Base-by-base conservation (phyloP, 2,329 filamentous ascomycete genomes). In the Diaporthe sp. region DNA sequence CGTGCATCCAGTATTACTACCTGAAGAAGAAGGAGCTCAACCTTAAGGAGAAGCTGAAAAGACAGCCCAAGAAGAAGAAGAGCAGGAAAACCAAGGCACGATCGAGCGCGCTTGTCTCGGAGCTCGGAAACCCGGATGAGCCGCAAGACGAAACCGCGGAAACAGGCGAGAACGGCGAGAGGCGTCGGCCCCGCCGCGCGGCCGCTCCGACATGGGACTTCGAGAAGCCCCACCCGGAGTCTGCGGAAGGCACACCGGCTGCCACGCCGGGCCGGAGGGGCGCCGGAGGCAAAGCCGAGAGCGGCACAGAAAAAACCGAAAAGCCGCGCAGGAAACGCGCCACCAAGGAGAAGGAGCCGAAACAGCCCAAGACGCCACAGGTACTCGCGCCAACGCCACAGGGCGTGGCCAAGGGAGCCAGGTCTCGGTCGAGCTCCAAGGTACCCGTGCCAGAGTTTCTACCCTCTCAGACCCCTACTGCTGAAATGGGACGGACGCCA, bases 1-100 rank as follows among this genome's bases (percentile, higher is more conserved):
- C 94, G 63, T 95, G 93, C 83, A 97, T 97, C 79, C 93, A 95
- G 81, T 95, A 96, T 83, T 97, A 97, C 84, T 97, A 97, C 83
- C 88, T 94, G 77, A 94, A 93, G 81, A 97, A 92, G 85, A 93
- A 93, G 85, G 89, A 92, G 63, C 90, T 92, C 57, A 92, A 94
- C 77, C 92, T 96, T 76, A 95, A 96, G 82, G 93, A 94, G 81
- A 94, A 94, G 83, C 87, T 93, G 42, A 92, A 91, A 83, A 91
- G 88, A 84, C 91, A 90, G 83, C 90, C 88, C 75, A 90, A 88
- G 82, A 87, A 88, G 80, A 86, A 89, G 76, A 89, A 90, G 87
- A 84, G 87, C 81, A 79, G 87, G 78, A 83, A 90, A 80, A 88
- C 86, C 49, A 92, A 92, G 82, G 88, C 90, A 65, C 87, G 90